Evolutionary conservation across 768 basidiomycete species (phyloP).

Genomic region (Collybiopsis luxurians): DNA sequence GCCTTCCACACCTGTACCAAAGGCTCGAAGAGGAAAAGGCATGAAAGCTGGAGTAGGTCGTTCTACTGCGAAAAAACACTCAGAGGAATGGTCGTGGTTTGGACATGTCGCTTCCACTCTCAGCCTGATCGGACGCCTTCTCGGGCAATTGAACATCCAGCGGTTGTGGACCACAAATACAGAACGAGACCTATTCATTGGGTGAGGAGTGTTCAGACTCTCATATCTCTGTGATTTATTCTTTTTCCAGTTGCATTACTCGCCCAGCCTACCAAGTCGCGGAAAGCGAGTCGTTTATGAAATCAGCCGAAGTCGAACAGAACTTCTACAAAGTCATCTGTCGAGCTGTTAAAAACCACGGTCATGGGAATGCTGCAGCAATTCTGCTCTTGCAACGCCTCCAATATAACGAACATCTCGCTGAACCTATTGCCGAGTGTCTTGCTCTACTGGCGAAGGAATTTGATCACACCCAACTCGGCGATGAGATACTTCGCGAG

Average conservation of each 20-base stretch:
- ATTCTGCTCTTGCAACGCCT: constrained; percentile 89
- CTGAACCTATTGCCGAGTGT: constrained; percentile 92
- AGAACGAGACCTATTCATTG: constrained; percentile 84
- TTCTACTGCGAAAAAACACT: constrained; percentile 39
- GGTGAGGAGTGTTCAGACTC: too few species aligned
- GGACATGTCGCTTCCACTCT: constrained; percentile 74
- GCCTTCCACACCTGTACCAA: constrained; percentile 42
- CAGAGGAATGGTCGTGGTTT: constrained; percentile 70
- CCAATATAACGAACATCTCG: constrained; percentile 92
- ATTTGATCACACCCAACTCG: constrained; percentile 85
- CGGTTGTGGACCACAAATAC: constrained; percentile 89
- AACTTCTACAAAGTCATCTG: constrained; percentile 90
- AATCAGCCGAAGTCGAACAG: constrained; percentile 61
- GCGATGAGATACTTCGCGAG: constrained; percentile 89
- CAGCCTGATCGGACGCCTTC: constrained; percentile 65
- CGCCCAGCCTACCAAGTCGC: constrained; percentile 84
- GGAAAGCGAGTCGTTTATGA: constrained; percentile 89
- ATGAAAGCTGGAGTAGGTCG: constrained; percentile 42
- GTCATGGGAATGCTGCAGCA: constrained; percentile 79
- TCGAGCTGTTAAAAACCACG: constrained; percentile 87
- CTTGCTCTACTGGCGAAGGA: constrained; percentile 76
- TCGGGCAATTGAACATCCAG: constrained; percentile 58
- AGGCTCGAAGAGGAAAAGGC: constrained; percentile 56
- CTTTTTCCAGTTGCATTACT: constrained; percentile 69
- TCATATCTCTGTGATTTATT: constrained; percentile 9